Base-by-base conservation (phyloP, 345 rosid genomes). In the Lepidium aucheri region DNA sequence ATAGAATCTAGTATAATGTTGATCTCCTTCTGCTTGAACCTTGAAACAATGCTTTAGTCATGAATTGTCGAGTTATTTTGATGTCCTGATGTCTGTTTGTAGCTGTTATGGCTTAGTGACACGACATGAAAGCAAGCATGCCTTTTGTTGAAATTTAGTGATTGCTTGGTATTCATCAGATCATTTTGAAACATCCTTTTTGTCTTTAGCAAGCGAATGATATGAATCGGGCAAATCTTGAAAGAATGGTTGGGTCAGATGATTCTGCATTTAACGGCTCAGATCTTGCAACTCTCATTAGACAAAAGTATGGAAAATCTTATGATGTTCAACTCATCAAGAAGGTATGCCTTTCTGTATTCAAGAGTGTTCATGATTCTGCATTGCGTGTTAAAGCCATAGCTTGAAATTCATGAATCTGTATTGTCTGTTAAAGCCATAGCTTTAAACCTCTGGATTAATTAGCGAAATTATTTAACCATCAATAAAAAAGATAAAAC, bases 261-360 rank as follows among this genome's bases (percentile, higher is more conserved):
- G 99, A 93, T 78, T 93, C 99, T 18, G 67, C 84, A 51, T 93
- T 93, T 55, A 88, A 75, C 26, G 99, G 99, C 50, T 77, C 84
- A 58, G 99, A 93, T 74, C 97, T 93, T 40, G 99, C 99, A 26
- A 90, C 99, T 20, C 92, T 93, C 52, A 88, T 93, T 32, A 80
- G 99, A 70, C 82, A 90, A 59, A 90, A 90, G 79, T 93, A 90
- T 70, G 97, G 99, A 57, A 84, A 84, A 76, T 93, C 99, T 67
- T 93, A 93, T 63, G 99, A 93, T 69, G 93, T 93, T 68, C 97
- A 84, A 66, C 79, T 90, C 53, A 90, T 93, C 74, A 93, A 90
- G 77, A 93, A 93, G 97, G 99, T 90, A 77, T 15, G 18, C 39
- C 6, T 24, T 52, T 45, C 47, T 68, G n/a, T 63, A 12, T 33